Base-by-base conservation (phyloP, 192 early-diverging fungal genomes). In the Rhizophagus sp. region DNA sequence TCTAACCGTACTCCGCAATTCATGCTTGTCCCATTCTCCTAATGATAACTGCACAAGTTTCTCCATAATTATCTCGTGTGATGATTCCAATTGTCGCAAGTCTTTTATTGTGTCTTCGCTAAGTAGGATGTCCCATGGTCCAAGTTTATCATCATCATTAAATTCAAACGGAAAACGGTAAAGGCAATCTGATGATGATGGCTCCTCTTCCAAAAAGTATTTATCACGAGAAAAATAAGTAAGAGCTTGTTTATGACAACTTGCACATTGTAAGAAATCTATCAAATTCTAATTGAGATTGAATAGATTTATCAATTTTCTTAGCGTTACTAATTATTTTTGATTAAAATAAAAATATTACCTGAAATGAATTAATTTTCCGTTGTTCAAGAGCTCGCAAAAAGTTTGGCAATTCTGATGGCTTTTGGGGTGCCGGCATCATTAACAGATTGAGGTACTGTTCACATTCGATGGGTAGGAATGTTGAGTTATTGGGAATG, bases 101-200 rank as follows among this genome's bases (percentile, higher is more conserved):
- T 74, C 73, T 52, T 57, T 74, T 13, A 74, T 74, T 61, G 50
- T 22, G 15, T 74, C 73, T 64, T 76, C 75, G 47, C 75, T 76
- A 17, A 76, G 52, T 25, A 76, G 10, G 19, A 76, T 25, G 24
- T 76, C 75, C 75, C 75, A 76, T 25, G 61, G 39, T 1, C 75
- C 75, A 30, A 76, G 39, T 4, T 65, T 76, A 39, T 76, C 75
- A 25, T 76, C 24, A 11, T 76, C 75, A 64, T 63, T 24, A 36
- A 76, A 76, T 64, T 76, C 75, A 39, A 76, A 76, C 47, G 75
- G 75, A 64, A 76, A 62, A 6, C 62, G 25, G 11, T 61, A 62
- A 39, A 22, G 52, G 1, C 75, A 33, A 44, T 76, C 50, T 17
- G 50, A 24, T 69, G 33, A 8, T 73, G 4, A 17, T n/a, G 9